Evolutionary conservation across 306 rosid genomes (phyloP).

Genomic region (Cicer cuneatum): DNA sequence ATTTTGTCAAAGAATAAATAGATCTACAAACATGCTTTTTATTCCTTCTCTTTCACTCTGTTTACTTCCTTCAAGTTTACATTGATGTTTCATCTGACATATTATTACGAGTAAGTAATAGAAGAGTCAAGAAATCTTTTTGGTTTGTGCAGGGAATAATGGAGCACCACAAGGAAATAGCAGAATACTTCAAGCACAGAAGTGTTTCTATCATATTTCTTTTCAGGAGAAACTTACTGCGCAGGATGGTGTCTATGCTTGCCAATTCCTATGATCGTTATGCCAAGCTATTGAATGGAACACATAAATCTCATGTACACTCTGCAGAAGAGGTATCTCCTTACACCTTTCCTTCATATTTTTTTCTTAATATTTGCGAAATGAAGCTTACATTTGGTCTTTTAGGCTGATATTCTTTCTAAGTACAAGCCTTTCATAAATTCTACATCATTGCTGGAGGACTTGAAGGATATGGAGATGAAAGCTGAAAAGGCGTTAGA

Average conservation of each 20-base stretch:
- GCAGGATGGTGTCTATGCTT: constrained; percentile 78
- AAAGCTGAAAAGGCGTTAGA: constrained; percentile 63
- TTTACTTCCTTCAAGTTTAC: constrained; percentile 14
- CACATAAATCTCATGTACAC: constrained; percentile 95
- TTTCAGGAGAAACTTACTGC: constrained; percentile 77
- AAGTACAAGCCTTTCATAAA: constrained; percentile 81
- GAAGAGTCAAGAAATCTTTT: constrained; percentile 40
- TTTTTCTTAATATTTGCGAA: constrained; percentile 16
- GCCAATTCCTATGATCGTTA: constrained; percentile 92
- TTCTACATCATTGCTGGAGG: constrained; percentile 59
- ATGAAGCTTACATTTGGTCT: constrained; percentile 40
- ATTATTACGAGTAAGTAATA: constrained; percentile 16
- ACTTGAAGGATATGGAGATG: constrained; percentile 73
- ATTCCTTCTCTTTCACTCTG: background rate
- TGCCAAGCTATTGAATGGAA: constrained; percentile 92
- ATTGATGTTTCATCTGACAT: constrained; percentile 25
- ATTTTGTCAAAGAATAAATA: background rate
- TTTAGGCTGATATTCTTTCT: constrained; percentile 81
- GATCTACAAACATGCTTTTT: constrained; percentile 6
- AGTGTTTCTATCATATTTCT: constrained; percentile 84
- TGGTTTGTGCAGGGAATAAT: constrained; percentile 71
- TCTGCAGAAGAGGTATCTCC: constrained; percentile 74
- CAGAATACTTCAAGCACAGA: constrained; percentile 74
- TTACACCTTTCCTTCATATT: constrained; percentile 24
- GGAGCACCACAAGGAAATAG: constrained; percentile 79